Percentiles rank a stretch among this genome's conserved stretches.
These are phyloP conservation scores for Verbena officinalis DNA, from an alignment of 257 asterid genomes.

Conservation along the genomic window DNA sequence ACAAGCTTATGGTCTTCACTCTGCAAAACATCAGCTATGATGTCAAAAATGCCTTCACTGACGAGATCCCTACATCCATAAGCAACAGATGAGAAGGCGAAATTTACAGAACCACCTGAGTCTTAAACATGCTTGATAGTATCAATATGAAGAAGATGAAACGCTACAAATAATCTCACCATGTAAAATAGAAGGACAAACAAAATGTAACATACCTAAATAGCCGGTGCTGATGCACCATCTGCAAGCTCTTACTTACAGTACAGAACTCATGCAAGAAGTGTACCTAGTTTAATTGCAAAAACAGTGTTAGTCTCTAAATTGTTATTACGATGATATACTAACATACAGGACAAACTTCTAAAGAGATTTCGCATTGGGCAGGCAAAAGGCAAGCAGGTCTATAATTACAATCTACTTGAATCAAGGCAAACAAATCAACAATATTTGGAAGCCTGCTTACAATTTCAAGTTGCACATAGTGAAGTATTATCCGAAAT, in stretches of 20 bases:
- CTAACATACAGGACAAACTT: constrained; percentile 9
- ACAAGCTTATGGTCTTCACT: constrained; percentile 85
- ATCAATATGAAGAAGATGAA: constrained; percentile 14
- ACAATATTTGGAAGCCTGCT: neutral
- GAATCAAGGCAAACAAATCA: neutral
- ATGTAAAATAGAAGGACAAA: no score
- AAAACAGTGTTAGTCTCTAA: constrained; percentile 17
- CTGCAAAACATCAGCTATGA: constrained; percentile 73
- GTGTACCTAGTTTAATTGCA: constrained; percentile 53
- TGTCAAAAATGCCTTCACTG: constrained; percentile 83
- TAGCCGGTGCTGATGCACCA: constrained; percentile 88
- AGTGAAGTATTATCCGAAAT: neutral
- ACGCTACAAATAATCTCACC: neutral
- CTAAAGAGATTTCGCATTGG: constrained; percentile 3
- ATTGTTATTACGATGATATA: neutral
- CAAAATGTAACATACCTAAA: constrained; percentile 56
- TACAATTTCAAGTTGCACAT: neutral
- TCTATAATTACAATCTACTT: no score
- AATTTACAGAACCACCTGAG: neutral
- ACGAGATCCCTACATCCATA: constrained; percentile 81
- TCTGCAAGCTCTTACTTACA: constrained; percentile 90
- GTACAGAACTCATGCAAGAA: constrained; percentile 94
- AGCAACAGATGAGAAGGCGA: constrained; percentile 14
- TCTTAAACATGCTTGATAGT: constrained; percentile 2
- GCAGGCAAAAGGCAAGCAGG: neutral